Evolutionary conservation across 768 basidiomycete genomes (phyloP), one percentile per base, ranked within the genome.

Genomic region (Kondoa subrosea): DNA sequence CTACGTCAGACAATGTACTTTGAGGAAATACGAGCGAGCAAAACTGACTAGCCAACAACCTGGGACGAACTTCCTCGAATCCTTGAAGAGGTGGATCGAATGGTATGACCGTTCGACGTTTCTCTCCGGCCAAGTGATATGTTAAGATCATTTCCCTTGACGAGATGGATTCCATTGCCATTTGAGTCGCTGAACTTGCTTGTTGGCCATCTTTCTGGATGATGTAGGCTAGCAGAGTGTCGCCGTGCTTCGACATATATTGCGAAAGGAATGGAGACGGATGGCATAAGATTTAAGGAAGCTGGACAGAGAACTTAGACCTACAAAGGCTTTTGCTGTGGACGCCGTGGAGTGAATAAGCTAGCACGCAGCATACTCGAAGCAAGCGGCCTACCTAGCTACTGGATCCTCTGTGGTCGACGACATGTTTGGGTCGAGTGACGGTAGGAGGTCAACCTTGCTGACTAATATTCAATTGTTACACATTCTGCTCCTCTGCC

Each of bases 231-330:
- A 90, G 87, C 71, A 90, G 79, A 1, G 88, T 89, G 74, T 89
- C 88, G 0, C 86, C 86, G 73, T 89, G 89, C 70, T 79, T 84
- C 32, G 82, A 85, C 88, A 89, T 90, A 79, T 90, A 91, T 83
- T 84, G 86, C 75, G 83, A 82, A 57, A 90, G 80, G 75, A 88
- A 91, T 1, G 78, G 80, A 25, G 87, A 87, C 56, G 65, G 65
- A 15, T 25, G 15, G 56, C 56, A n/a, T n/a, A n/a, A n/a, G n/a
- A n/a, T n/a, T n/a, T n/a, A n/a, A n/a, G n/a, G n/a, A n/a, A n/a
- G n/a, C n/a, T n/a, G n/a, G n/a, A n/a, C n/a, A n/a, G n/a, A n/a
- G n/a, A n/a, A n/a, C n/a, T n/a, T n/a, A 56, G 56, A 15, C 56
- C 56, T 15, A 56, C 56, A 25, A 15, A 15, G 56, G 15, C 56